Conservation (phyloP, 169 alveolate genomes). For the Hammondia hammondi region DNA sequence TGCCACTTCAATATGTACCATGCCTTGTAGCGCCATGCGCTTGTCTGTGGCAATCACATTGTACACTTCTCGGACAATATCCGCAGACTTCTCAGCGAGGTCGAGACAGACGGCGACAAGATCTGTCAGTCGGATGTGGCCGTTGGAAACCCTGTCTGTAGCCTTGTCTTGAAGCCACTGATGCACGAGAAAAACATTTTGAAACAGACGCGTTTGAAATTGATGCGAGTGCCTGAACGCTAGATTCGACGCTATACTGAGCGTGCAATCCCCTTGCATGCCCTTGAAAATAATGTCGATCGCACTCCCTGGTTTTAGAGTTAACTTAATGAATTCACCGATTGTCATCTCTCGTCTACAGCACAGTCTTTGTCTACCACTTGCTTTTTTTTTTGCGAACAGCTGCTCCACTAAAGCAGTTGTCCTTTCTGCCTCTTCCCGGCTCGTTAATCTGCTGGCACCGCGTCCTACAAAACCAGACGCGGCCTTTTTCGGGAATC, state of each 20-base stretch:
- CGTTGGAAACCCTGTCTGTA: neutral
- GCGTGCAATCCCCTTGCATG: neutral
- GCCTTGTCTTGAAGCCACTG: constrained; percentile 20
- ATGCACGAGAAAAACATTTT: constrained; percentile 22
- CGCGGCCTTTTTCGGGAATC: neutral
- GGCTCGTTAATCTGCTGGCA: neutral
- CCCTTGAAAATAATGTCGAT: constrained; percentile 18
- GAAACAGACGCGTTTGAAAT: constrained; percentile 40
- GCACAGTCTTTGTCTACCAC: neutral
- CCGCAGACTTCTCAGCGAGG: constrained; percentile 31
- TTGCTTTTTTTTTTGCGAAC: neutral
- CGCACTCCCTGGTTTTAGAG: constrained; percentile 29
- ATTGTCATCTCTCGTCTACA: constrained; percentile 33
- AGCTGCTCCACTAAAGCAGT: neutral
- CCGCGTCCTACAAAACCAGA: neutral
- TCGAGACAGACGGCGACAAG: constrained; percentile 36
- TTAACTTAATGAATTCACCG: constrained; percentile 1
- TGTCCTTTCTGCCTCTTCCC: neutral
- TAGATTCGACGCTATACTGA: constrained; percentile 8
- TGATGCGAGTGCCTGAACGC: constrained; percentile 31
- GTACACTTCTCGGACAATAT: constrained; percentile 3
- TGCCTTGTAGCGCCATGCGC: constrained; percentile 44
- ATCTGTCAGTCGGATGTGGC: constrained; percentile 3
- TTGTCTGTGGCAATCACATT: constrained; percentile 26
- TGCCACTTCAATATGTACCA: constrained; percentile 14